Percentiles rank a stretch among this genome's conserved stretches.
Conservation (phyloP, 352 stramenopile genomes). For the Phytophthora rubi region DNA sequence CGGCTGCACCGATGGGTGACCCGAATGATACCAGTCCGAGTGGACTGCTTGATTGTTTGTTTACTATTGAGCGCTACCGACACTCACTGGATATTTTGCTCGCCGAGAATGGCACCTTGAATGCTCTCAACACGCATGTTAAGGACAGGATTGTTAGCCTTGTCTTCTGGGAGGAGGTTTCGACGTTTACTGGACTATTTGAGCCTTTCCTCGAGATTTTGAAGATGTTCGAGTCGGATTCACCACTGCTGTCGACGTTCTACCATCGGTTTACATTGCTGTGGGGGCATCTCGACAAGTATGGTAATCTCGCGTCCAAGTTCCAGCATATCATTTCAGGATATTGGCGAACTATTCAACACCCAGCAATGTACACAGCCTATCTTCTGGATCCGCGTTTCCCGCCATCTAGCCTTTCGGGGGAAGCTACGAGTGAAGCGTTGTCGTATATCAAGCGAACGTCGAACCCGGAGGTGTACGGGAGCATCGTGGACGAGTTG, state of each 20-base stretch:
- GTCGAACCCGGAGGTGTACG: slow-evolving; percentile 45
- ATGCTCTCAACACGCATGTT: slow-evolving; percentile 34
- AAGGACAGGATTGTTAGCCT: slow-evolving; percentile 59
- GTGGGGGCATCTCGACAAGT: slow-evolving; percentile 72
- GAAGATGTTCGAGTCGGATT: slow-evolving; percentile 69
- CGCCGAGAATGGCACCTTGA: slow-evolving; percentile 54
- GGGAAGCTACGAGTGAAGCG: slow-evolving; percentile 64
- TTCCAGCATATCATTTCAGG: slow-evolving; percentile 63
- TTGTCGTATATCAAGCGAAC: slow-evolving; percentile 66
- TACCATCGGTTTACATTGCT: slow-evolving; percentile 78
- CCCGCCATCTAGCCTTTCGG: slow-evolving; percentile 53
- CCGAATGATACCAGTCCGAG: slow-evolving; percentile 40
- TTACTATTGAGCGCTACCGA: slow-evolving; percentile 59
- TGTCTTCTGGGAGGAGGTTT: slow-evolving; percentile 64
- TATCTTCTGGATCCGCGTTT: slow-evolving; percentile 83
- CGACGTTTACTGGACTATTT: slow-evolving; percentile 58
- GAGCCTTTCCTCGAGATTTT: slow-evolving; percentile 76
- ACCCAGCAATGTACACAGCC: slow-evolving; percentile 78
- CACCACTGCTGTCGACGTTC: slow-evolving; percentile 69
- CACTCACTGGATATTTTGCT: slow-evolving; percentile 67
- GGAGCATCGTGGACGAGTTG: slow-evolving; percentile 67
- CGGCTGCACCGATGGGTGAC: slow-evolving; percentile 28
- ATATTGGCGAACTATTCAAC: slow-evolving; percentile 64
- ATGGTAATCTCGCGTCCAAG: slow-evolving; percentile 48
- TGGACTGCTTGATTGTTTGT: slow-evolving; percentile 55